phyloP scores from a whole-genome alignment of 805 yeast species.

The Lipomyces mesembrius region DNA sequence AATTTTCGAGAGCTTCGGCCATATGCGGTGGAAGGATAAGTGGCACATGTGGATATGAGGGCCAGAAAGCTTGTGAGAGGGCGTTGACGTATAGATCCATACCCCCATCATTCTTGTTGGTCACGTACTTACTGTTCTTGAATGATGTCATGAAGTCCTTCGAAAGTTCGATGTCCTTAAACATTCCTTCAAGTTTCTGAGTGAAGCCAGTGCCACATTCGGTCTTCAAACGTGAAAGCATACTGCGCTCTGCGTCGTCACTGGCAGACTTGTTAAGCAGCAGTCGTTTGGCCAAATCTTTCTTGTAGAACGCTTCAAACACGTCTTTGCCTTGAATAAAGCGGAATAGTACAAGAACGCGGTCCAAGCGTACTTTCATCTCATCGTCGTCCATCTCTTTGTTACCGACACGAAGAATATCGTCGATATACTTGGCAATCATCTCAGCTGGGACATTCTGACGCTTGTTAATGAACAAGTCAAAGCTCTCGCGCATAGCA shows the following conservation, averaged over 20 bases:
- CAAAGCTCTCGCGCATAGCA: conserved; percentile 37
- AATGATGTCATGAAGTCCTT: conserved; percentile 49
- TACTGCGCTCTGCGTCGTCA: conserved; percentile 67
- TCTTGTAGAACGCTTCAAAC: conserved; percentile 82
- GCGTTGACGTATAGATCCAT: conserved; percentile 40
- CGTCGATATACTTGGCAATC: conserved; percentile 44
- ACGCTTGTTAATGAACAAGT: conserved; percentile 37
- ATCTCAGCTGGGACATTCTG: conserved; percentile 41
- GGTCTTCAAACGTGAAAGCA: conserved; percentile 68
- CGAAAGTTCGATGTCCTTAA: conserved; percentile 72
- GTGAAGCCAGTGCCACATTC: conserved; percentile 83
- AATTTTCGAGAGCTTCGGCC: conserved; percentile 36
- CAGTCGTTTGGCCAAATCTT: conserved; percentile 82
- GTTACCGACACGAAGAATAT: conserved; percentile 40
- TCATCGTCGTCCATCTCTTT: conserved; percentile 51
- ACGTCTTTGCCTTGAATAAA: conserved; percentile 80
- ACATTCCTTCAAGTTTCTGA: conserved; percentile 82
- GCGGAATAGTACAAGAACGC: conserved; percentile 65
- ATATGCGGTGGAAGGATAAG: conserved; percentile 41
- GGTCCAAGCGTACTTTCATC: conserved; percentile 54
- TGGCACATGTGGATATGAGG: conserved; percentile 40
- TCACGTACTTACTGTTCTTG: conserved; percentile 31
- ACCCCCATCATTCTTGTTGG: conserved; percentile 39
- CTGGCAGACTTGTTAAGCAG: conserved; percentile 54
- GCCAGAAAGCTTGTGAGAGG: conserved; percentile 45